A percentile compares a stretch with the other conserved stretches of the same genome.
phyloP scores from a whole-genome alignment of 2,329 filamentous ascomycete species.

The Massarina eburnea region DNA sequence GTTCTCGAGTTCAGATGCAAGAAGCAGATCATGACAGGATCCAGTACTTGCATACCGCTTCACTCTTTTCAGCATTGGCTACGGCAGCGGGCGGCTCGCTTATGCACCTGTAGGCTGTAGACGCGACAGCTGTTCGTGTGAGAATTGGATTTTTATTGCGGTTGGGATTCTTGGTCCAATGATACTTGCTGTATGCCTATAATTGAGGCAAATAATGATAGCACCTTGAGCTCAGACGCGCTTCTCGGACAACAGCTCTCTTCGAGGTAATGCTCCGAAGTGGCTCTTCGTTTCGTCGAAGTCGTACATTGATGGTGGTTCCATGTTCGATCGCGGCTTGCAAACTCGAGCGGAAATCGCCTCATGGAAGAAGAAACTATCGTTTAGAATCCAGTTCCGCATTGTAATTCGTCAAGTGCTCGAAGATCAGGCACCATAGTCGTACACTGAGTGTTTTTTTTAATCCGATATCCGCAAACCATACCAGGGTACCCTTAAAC shows the following conservation, averaged over 20 bases:
- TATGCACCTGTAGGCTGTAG: conserved; percentile 17
- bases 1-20: conserved; percentile 6
- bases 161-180: conserved; percentile 12
- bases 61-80: conserved; percentile 19
- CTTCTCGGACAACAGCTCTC: conserved; percentile 13
- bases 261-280: conserved; percentile 11
- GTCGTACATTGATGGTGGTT: neutral
- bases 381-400: too few species aligned
- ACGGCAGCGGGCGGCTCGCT: conserved; percentile 20
- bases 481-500: neutral
- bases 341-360: neutral
- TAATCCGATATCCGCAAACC: neutral
- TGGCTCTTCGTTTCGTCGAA: conserved; percentile 6
- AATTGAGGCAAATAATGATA: conserved; percentile 15
- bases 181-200: neutral
- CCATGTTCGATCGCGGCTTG: neutral
- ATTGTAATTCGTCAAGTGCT: too few species aligned
- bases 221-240: conserved; percentile 8
- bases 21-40: conserved; percentile 15
- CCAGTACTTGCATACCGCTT: conserved; percentile 16
- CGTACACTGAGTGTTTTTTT: neutral
- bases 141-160: conserved; percentile 6
- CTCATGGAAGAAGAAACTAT: neutral
- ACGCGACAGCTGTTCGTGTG: conserved; percentile 13
- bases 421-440: too few species aligned